Conservation (phyloP, 805 yeast species). For the Wickerhamomyces chambardii region DNA sequence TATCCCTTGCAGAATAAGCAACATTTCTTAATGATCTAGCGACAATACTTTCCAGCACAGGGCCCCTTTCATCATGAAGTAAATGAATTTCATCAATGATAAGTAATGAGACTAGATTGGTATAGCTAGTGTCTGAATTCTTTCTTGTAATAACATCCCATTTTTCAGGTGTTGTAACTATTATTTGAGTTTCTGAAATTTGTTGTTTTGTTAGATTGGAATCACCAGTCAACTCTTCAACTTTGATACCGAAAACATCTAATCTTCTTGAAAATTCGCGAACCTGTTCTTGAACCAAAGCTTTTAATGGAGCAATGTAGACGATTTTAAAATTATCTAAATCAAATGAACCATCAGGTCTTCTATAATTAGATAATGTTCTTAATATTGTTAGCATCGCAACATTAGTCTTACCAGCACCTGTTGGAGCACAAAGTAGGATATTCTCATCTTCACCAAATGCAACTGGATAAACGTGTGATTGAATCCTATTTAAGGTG, state of each 20-base stretch:
- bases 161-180: conserved; percentile 94
- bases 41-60: conserved; percentile 83
- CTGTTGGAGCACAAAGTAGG: conserved; percentile 93
- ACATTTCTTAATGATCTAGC: conserved; percentile 53
- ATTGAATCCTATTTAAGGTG: conserved; percentile 74
- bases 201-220: conserved; percentile 68
- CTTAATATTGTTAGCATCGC: conserved; percentile 80
- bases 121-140: conserved; percentile 53
- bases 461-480: conserved; percentile 73
- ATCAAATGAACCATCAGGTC: conserved; percentile 38
- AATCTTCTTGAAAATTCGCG: conserved; percentile 74
- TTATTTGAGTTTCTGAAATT: conserved; percentile 66
- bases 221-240: conserved; percentile 89
- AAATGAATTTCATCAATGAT: conserved; percentile 92
- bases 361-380: conserved; percentile 44
- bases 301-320: conserved; percentile 89
- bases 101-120: conserved; percentile 55
- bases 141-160: conserved; percentile 97
- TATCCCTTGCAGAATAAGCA: conserved; percentile 34
- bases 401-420: conserved; percentile 97
- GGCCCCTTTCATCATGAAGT: conserved; percentile 91
- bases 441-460: conserved; percentile 64
- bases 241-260: conserved; percentile 53
- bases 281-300: conserved; percentile 92
- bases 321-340: conserved; percentile 63